Evolutionary conservation across 2,329 filamentous ascomycete genomes (phyloP).

Genomic region (Huntiella bhutanensis): DNA sequence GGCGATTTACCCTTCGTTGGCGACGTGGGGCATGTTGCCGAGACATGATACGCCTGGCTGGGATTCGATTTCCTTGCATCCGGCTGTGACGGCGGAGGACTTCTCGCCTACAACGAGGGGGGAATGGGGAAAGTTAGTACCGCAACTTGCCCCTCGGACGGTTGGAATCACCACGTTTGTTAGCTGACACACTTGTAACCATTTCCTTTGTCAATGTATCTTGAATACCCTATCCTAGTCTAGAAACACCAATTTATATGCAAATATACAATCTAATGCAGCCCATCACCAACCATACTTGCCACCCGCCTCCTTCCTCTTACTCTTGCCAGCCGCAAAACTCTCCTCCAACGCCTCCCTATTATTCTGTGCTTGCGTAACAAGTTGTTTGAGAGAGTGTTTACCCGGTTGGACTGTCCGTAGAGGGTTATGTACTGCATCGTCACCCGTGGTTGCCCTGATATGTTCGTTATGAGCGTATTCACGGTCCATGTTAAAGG

Average conservation of each 20-base stretch:
- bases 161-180: too few species aligned
- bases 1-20: too few species aligned
- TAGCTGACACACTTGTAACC: too few species aligned
- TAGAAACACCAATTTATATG: not conserved
- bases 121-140: slow-evolving; percentile 40
- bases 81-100: slow-evolving; percentile 27
- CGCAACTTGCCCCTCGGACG: too few species aligned
- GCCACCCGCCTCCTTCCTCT: slow-evolving; percentile 62
- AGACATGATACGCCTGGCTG: too few species aligned
- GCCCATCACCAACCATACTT: slow-evolving; percentile 56
- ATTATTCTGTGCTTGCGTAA: slow-evolving; percentile 65
- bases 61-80: too few species aligned
- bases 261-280: not conserved
- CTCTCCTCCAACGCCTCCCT: slow-evolving; percentile 80
- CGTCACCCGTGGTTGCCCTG: slow-evolving; percentile 43
- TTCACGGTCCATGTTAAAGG: slow-evolving; percentile 77
- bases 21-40: too few species aligned
- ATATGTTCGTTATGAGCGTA: slow-evolving; percentile 71
- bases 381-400: slow-evolving; percentile 72
- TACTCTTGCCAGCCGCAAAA: slow-evolving; percentile 63
- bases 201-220: too few species aligned
- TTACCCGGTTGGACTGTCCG: slow-evolving; percentile 66
- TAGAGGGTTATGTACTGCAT: slow-evolving; percentile 57
- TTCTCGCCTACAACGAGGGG: slow-evolving; percentile 42
- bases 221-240: too few species aligned